phyloP scores from a whole-genome alignment of 2,329 filamentous ascomycete genomes.

The Neonectria faginata region DNA sequence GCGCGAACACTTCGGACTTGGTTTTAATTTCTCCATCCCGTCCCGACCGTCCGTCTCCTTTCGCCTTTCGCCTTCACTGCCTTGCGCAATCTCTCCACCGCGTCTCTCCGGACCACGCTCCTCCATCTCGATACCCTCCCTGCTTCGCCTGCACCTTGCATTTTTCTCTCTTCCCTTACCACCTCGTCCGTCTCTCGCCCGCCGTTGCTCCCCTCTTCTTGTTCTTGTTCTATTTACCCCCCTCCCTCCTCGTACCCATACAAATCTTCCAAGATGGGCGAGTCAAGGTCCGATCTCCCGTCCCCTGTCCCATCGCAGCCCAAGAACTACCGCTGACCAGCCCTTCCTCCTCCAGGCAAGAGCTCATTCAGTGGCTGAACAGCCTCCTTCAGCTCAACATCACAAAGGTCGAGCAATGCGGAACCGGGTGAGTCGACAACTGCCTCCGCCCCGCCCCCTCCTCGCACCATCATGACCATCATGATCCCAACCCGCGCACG shows the following conservation, averaged over 20 bases:
- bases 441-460: constrained; percentile 45
- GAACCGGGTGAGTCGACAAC: constrained; percentile 80
- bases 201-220: constrained; percentile 17
- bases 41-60: constrained; percentile 35
- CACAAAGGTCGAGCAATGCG: constrained; percentile 98
- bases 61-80: constrained; percentile 5
- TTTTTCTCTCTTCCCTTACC: constrained; percentile 18
- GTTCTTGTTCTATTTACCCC: constrained; percentile 22
- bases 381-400: constrained; percentile 97
- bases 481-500: constrained; percentile 28
- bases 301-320: constrained; percentile 10
- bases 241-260: constrained; percentile 21
- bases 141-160: constrained; percentile 24
- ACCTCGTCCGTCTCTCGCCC: constrained; percentile 9
- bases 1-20: constrained; percentile 37
- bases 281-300: constrained; percentile 57
- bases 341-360: constrained; percentile 75
- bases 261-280: constrained; percentile 57
- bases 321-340: constrained; percentile 17
- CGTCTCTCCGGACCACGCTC: constrained; percentile 10
- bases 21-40: constrained; percentile 46
- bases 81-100: constrained; percentile 39
- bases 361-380: constrained; percentile 96
- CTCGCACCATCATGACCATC: constrained; percentile 37
- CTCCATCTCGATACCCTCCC: constrained; percentile 24